Conservation (phyloP, 129 eudicot genomes). For the Flaveria bidentis region DNA sequence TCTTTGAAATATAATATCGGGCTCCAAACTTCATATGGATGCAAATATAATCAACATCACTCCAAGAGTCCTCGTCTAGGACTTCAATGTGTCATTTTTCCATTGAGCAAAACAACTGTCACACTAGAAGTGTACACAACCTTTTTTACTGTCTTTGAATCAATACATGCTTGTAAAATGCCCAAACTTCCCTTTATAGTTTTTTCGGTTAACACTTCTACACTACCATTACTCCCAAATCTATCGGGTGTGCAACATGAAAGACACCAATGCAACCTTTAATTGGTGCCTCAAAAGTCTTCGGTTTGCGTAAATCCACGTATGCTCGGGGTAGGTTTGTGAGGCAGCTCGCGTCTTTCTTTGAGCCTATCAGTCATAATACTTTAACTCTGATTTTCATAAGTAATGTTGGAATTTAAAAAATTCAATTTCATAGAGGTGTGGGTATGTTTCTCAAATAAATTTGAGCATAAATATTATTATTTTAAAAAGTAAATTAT, state of each 20-base stretch:
- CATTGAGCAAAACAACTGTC: slow-evolving; percentile 23
- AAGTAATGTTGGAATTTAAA: background rate
- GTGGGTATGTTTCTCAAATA: no score
- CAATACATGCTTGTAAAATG: slow-evolving; percentile 47
- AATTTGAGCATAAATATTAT: no score
- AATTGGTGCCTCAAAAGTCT: slow-evolving; percentile 42
- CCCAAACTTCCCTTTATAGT: slow-evolving; percentile 33
- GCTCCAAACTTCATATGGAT: background rate
- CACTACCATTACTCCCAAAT: slow-evolving; percentile 29
- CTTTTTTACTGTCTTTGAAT: slow-evolving; percentile 49
- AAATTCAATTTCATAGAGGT: no score
- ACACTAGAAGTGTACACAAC: slow-evolving; percentile 54
- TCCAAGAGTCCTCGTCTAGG: slow-evolving; percentile 53
- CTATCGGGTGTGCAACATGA: slow-evolving; percentile 54
- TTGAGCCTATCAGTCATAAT: slow-evolving; percentile 23
- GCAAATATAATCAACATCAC: slow-evolving; percentile 37
- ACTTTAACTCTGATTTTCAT: background rate
- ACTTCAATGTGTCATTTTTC: background rate
- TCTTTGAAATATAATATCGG: slow-evolving; percentile 41
- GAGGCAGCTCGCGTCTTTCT: slow-evolving; percentile 45
- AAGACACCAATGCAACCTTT: slow-evolving; percentile 64
- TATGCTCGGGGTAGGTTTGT: slow-evolving; percentile 53
- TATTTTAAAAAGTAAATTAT: no score
- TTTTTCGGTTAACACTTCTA: slow-evolving; percentile 27
- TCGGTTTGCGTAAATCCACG: slow-evolving; percentile 53